phyloP scores from a whole-genome alignment of 176 grass and related monocot genomes.

The Miscanthus lutarioriparius region DNA sequence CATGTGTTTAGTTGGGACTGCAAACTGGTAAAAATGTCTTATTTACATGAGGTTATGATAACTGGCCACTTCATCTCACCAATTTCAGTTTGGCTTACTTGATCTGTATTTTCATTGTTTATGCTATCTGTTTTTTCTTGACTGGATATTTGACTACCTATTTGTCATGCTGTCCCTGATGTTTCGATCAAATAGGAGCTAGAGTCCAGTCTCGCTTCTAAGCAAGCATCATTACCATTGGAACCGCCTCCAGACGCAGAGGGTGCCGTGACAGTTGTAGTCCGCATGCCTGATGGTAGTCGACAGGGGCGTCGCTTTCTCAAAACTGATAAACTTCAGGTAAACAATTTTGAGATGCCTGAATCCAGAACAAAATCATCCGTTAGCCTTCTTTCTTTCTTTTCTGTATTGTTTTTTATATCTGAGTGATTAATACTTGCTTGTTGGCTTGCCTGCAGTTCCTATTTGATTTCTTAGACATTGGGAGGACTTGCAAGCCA shows the following conservation, averaged over 20 bases:
- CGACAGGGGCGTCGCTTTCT: conserved; percentile 78
- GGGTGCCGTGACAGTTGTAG: conserved; percentile 80
- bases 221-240: conserved; percentile 68
- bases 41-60: conserved; percentile 10
- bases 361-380: conserved; percentile 24
- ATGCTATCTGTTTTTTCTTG: not conserved
- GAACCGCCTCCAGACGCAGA: conserved; percentile 73
- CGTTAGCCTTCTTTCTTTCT: not conserved
- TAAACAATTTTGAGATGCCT: conserved; percentile 37
- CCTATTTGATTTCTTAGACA: conserved; percentile 91
- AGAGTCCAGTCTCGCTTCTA: conserved; percentile 70
- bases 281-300: conserved; percentile 92
- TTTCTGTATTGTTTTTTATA: not conserved
- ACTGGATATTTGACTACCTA: not conserved
- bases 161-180: conserved; percentile 20
- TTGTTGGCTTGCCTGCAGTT: conserved; percentile 57
- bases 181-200: conserved; percentile 59
- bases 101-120: conserved; percentile 6
- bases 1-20: not conserved
- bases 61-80: not conserved
- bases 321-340: conserved; percentile 92
- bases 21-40: not conserved
- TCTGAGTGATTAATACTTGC: conserved; percentile 2
- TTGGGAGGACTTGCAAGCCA: conserved; percentile 75
- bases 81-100: not conserved